Base-by-base conservation (phyloP, 352 stramenopile genomes). In the Globisporangium barbulae region DNA sequence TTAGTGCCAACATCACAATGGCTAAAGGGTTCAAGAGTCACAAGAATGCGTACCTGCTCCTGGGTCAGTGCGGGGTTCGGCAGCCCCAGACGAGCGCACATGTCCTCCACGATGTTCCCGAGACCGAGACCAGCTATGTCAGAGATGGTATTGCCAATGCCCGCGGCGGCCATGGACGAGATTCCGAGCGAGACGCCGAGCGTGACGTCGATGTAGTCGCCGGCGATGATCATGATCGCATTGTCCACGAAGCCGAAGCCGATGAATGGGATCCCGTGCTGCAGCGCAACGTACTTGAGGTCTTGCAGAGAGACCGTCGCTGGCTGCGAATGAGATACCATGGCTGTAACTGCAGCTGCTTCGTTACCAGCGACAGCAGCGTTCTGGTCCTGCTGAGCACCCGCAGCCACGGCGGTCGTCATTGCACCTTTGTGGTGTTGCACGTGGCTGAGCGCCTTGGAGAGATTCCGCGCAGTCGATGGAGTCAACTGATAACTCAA, bases 171-270 rank as follows among this genome's bases (percentile, higher is more conserved):
- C 78, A 97, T 91, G 41, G 89, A 95, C 60, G 83, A 95, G 57
- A 97, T 93, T 17, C 89, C 88, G 42, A 97, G 75, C 53, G 81
- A 89, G 5, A 92, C 72, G 49, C 88, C 88, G 48, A 94, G 72
- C 28, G 73, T 93, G 13, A 92, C 62, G 70, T 96, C 88, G 54
- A 96, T 96, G 68, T 93, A 90, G 68, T 96, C 88, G 21, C 88
- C 87, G 0, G 88, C 88, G 28, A 95, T 60, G 67, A 96, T 91
- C 79, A 99, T 96, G 69, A 99, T 97, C 39, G 86, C 79, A 76
- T 99, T 99, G 78, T 99, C 97, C 69, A 99, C 96, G 44, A 99
- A 98, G 30, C 96, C 96, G 75, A 99, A 99, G 45, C 96, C 96
- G 17, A 99, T 76, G 71, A 99, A 99, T 3, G 96, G 96, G 58